These are phyloP conservation scores for Dothistroma pini DNA, from an alignment of 2,329 filamentous ascomycete genomes.

Conservation along the genomic window DNA sequence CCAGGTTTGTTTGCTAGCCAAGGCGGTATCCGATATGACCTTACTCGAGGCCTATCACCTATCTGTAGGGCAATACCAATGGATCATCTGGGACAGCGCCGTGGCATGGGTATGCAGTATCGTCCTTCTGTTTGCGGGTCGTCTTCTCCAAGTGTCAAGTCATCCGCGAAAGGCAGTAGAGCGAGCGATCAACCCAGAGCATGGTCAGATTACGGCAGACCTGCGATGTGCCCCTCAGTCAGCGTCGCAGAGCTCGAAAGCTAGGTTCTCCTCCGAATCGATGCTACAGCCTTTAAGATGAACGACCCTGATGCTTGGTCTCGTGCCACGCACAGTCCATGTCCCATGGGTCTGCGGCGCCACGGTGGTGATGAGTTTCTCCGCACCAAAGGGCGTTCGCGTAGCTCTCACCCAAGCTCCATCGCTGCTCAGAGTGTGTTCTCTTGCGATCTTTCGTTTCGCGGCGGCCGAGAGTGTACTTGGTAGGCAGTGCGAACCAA, in stretches of 20 bases:
- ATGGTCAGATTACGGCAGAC: not conserved
- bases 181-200: not conserved
- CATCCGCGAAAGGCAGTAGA: not conserved
- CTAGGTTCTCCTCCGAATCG: slow-evolving; percentile 7
- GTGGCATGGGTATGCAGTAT: not conserved
- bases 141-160: not conserved
- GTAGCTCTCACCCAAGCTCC: not conserved
- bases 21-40: not conserved
- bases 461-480: not conserved
- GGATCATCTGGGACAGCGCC: not conserved
- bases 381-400: slow-evolving; percentile 6
- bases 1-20: not conserved
- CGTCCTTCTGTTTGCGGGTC: not conserved
- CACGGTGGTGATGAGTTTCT: slow-evolving; percentile 8
- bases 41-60: not conserved
- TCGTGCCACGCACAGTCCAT: slow-evolving; percentile 11
- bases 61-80: not conserved
- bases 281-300: slow-evolving; percentile 4
- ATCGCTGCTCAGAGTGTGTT: not conserved
- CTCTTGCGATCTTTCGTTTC: not conserved
- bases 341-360: slow-evolving; percentile 7
- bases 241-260: slow-evolving; percentile 5
- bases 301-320: slow-evolving; percentile 8
- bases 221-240: slow-evolving; percentile 4
- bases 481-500: not conserved